A percentile compares a stretch with the other conserved stretches of the same genome.
Evolutionary conservation across 352 stramenopile species (phyloP).

Genomic region (Bremia lactucae): DNA sequence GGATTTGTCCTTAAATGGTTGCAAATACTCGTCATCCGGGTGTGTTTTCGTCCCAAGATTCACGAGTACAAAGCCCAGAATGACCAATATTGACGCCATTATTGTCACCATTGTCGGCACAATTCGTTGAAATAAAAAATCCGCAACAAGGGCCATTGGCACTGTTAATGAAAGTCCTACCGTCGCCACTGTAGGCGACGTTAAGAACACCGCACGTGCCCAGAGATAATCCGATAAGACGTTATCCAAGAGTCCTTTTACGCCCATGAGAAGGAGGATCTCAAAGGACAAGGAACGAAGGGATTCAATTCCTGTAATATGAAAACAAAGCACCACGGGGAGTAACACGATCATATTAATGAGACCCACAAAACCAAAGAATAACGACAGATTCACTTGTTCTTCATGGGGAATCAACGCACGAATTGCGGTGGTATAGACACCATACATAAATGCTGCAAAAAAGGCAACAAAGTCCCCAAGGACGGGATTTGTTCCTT

Average conservation of each 20-base stretch:
- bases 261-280: slow-evolving; percentile 72
- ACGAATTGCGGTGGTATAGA: slow-evolving; percentile 89
- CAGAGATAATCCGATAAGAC: slow-evolving; percentile 93
- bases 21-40: no score
- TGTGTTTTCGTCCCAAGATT: slow-evolving; percentile 56
- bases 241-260: slow-evolving; percentile 91
- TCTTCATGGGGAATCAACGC: slow-evolving; percentile 68
- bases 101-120: slow-evolving; percentile 40
- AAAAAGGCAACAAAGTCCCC: slow-evolving; percentile 62
- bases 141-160: slow-evolving; percentile 88
- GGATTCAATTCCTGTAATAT: slow-evolving; percentile 51
- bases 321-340: slow-evolving; percentile 47
- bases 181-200: slow-evolving; percentile 91
- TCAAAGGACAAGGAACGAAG: slow-evolving; percentile 45
- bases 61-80: slow-evolving; percentile 64
- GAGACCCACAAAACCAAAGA: slow-evolving; percentile 91
- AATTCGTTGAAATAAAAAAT: slow-evolving; percentile 60
- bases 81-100: slow-evolving; percentile 53
- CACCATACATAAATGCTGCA: slow-evolving; percentile 86
- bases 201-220: slow-evolving; percentile 90
- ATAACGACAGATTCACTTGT: slow-evolving; percentile 84
- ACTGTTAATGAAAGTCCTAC: slow-evolving; percentile 94
- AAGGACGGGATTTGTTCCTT: slow-evolving; percentile 29
- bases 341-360: slow-evolving; percentile 82
- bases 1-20: no score